Evolutionary conservation across 2,329 filamentous ascomycete species (phyloP).

Genomic region (Aspergillus tamarii): DNA sequence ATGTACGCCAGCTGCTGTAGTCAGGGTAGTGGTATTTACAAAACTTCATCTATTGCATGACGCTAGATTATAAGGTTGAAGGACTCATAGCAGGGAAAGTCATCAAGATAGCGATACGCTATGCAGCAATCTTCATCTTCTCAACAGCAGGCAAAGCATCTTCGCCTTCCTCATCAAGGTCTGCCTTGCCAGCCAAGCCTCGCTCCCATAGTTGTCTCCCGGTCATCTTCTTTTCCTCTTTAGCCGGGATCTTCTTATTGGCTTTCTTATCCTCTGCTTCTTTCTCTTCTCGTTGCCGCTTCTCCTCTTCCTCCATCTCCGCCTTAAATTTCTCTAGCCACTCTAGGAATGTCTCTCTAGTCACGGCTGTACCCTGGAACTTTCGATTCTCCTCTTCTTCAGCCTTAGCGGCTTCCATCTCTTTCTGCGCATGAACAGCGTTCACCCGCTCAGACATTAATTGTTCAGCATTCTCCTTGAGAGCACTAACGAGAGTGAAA

Average conservation of each 20-base stretch:
- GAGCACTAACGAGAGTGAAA: slow-evolving; percentile 81
- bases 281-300: slow-evolving; percentile 68
- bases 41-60: neutral
- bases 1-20: neutral
- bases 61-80: slow-evolving; percentile 6
- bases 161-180: slow-evolving; percentile 69
- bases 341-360: slow-evolving; percentile 77
- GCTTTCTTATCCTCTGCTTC: slow-evolving; percentile 82
- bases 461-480: slow-evolving; percentile 90
- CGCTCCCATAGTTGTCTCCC: slow-evolving; percentile 79
- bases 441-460: slow-evolving; percentile 75
- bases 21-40: neutral
- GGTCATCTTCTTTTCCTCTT: slow-evolving; percentile 67
- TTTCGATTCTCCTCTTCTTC: slow-evolving; percentile 96
- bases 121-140: slow-evolving; percentile 71
- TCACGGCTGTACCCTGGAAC: slow-evolving; percentile 90
- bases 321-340: slow-evolving; percentile 79
- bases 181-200: slow-evolving; percentile 68
- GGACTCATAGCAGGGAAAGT: slow-evolving; percentile 7
- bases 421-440: slow-evolving; percentile 58
- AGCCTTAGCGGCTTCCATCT: slow-evolving; percentile 58
- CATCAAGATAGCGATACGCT: slow-evolving; percentile 17
- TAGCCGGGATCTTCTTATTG: slow-evolving; percentile 73
- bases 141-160: slow-evolving; percentile 64
- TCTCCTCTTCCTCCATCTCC: slow-evolving; percentile 77